Percentiles rank a stretch among this genome's conserved stretches.
phyloP scores from a whole-genome alignment of 176 grass and related monocot genomes.

The Coix lacrymajobi region DNA sequence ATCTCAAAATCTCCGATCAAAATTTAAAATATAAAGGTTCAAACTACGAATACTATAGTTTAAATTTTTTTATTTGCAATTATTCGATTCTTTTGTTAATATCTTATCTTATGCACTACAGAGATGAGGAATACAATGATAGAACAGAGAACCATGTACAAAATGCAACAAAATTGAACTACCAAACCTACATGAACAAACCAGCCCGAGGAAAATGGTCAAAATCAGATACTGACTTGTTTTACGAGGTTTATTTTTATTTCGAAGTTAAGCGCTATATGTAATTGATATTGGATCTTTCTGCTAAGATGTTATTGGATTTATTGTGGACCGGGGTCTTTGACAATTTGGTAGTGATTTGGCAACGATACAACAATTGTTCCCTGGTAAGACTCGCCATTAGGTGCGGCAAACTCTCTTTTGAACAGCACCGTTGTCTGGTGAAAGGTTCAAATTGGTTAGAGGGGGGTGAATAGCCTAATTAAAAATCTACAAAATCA shows the following conservation, averaged over 20 bases:
- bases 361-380: slow-evolving; percentile 85
- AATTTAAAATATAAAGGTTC: neutral
- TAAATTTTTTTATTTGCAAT: neutral
- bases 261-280: slow-evolving; percentile 27
- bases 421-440: too few species aligned
- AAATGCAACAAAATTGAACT: slow-evolving; percentile 68
- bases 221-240: slow-evolving; percentile 75
- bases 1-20: neutral
- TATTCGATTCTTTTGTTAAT: neutral
- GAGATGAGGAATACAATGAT: slow-evolving; percentile 27
- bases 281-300: neutral
- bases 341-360: slow-evolving; percentile 93
- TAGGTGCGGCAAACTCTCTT: slow-evolving; percentile 68
- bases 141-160: slow-evolving; percentile 13
- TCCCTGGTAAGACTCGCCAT: slow-evolving; percentile 69
- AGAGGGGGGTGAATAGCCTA: too few species aligned
- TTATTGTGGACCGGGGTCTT: slow-evolving; percentile 57
- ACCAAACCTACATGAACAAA: slow-evolving; percentile 82
- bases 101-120: slow-evolving; percentile 7
- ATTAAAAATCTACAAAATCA: too few species aligned
- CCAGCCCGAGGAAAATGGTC: slow-evolving; percentile 52
- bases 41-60: neutral
- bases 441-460: too few species aligned
- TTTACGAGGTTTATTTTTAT: slow-evolving; percentile 63
- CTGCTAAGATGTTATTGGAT: neutral